Evolutionary conservation across 2,329 filamentous ascomycete species (phyloP).

Genomic region (Coniochaeta pulveracea): DNA sequence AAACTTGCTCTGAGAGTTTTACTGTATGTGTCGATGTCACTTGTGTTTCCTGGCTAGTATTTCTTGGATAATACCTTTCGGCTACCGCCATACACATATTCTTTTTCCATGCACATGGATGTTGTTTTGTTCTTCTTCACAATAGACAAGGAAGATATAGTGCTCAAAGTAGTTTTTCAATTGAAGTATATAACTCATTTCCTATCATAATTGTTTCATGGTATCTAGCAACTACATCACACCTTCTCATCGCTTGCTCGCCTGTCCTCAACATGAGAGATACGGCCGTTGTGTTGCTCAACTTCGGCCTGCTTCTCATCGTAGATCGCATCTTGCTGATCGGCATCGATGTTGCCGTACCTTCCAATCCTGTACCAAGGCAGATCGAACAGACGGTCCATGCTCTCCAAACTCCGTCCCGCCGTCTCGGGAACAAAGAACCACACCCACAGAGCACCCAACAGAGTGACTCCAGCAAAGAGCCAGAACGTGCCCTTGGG

Average conservation of each 20-base stretch:
- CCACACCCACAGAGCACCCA: slow-evolving; percentile 61
- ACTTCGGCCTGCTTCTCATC: slow-evolving; percentile 26
- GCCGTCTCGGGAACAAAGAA: slow-evolving; percentile 64
- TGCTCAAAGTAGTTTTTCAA: too few species aligned
- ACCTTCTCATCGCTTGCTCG: slow-evolving; percentile 2
- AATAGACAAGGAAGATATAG: too few species aligned
- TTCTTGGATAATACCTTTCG: too few species aligned
- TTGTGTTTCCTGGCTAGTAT: too few species aligned
- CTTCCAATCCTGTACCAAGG: slow-evolving; percentile 66
- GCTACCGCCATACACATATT: too few species aligned
- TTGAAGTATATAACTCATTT: too few species aligned
- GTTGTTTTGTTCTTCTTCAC: too few species aligned
- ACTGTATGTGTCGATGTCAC: too few species aligned
- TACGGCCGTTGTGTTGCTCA: background rate
- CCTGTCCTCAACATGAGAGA: slow-evolving; percentile 2
- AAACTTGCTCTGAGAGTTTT: too few species aligned
- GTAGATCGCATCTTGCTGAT: slow-evolving; percentile 28
- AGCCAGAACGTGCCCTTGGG: slow-evolving; percentile 66
- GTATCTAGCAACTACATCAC: background rate
- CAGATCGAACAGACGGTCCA: slow-evolving; percentile 61
- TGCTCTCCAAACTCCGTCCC: slow-evolving; percentile 53
- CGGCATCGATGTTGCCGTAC: slow-evolving; percentile 39
- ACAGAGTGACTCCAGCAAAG: slow-evolving; percentile 55
- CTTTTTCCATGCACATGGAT: too few species aligned
- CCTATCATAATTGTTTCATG: too few species aligned